A percentile compares a stretch with the other conserved stretches of the same genome.
phyloP scores from a whole-genome alignment of 345 rosid species.

The sweet orange (Citrus sinensis) region DNA sequence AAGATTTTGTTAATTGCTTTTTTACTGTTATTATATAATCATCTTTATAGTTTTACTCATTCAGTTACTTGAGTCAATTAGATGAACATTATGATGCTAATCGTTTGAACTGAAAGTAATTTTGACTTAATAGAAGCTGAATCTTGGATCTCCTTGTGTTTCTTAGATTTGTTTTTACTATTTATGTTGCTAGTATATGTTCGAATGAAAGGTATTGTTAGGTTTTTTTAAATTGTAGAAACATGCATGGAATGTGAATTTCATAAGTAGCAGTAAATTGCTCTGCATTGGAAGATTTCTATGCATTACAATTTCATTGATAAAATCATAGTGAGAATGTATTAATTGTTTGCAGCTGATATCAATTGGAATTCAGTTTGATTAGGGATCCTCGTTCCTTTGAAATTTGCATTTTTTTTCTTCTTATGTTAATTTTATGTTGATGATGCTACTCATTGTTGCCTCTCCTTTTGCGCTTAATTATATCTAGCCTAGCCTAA shows the following conservation, averaged over 20 bases:
- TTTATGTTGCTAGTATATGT: not conserved
- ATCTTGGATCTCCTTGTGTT: not conserved
- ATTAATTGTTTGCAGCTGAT: not conserved
- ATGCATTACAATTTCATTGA: not conserved
- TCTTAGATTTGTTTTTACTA: not conserved
- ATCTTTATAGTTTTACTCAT: not conserved
- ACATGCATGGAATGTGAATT: not conserved
- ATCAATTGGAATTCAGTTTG: not conserved
- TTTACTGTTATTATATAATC: not conserved
- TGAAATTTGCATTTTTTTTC: not conserved
- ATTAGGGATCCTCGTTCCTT: not conserved
- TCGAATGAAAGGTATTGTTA: not conserved
- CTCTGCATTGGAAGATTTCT: not conserved
- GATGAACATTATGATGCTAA: not conserved
- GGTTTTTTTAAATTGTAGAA: not conserved
- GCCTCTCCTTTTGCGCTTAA: not conserved
- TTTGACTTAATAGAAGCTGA: not conserved
- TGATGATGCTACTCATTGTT: not conserved
- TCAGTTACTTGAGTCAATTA: not conserved
- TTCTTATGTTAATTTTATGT: not conserved
- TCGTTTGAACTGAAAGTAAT: not conserved
- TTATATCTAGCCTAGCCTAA: not conserved
- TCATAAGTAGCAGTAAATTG: not conserved
- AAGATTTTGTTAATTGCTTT: conserved; percentile 27
- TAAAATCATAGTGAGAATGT: not conserved